Conservation (phyloP, 345 rosid species). For the Hibiscus trionum region DNA sequence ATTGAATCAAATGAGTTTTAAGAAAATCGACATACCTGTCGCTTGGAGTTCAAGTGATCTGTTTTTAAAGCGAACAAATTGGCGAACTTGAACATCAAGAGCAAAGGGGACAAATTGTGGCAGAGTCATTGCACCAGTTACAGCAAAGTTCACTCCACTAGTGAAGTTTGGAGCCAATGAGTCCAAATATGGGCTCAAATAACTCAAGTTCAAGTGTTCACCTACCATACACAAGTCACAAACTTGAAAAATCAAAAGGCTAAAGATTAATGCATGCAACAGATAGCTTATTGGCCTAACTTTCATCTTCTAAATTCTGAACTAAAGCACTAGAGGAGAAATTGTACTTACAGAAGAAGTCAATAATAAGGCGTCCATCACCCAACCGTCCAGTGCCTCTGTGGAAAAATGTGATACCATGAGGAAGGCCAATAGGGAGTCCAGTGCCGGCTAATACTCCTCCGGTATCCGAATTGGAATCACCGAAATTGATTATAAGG, state of each 20-base stretch:
- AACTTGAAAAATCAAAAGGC: background rate
- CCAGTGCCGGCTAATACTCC: constrained; percentile 33
- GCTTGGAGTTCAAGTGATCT: constrained; percentile 34
- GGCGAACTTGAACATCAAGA: constrained; percentile 30
- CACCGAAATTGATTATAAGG: constrained; percentile 39
- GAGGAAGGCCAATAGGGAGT: constrained; percentile 38
- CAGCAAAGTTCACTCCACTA: constrained; percentile 45
- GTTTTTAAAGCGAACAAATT: constrained; percentile 33
- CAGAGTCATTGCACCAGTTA: constrained; percentile 33
- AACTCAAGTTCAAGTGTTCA: constrained; percentile 27
- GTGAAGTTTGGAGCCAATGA: constrained; percentile 40
- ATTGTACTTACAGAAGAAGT: constrained; percentile 44
- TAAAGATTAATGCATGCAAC: background rate
- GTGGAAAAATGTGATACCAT: constrained; percentile 29
- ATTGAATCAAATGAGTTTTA: background rate
- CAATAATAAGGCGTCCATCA: constrained; percentile 51
- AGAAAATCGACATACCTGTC: constrained; percentile 10
- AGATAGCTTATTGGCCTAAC: background rate
- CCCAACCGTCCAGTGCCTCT: constrained; percentile 37
- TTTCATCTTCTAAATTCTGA: no score
- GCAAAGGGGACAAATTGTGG: constrained; percentile 30
- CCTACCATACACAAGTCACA: constrained; percentile 22
- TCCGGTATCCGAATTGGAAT: constrained; percentile 52
- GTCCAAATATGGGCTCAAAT: constrained; percentile 42
- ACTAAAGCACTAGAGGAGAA: no score